Percentiles rank a stretch among this genome's conserved stretches.
Conservation (phyloP, 2,329 filamentous ascomycete genomes). For the Phaeosphaeriaceae sp. region DNA sequence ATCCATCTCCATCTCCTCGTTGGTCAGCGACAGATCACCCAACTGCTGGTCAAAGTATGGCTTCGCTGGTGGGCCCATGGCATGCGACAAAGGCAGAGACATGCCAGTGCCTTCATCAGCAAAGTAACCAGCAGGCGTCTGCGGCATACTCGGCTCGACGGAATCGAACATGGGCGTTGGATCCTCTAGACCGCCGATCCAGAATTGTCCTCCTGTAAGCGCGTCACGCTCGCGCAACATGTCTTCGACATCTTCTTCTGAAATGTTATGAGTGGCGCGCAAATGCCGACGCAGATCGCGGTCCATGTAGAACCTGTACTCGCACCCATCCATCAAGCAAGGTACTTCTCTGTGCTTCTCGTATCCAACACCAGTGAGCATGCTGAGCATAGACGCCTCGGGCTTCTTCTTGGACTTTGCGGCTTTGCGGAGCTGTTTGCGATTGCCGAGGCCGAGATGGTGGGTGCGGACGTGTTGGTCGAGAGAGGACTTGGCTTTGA, state of each 20-base stretch:
- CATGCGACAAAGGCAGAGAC: background rate
- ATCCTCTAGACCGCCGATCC: slow-evolving; percentile 52
- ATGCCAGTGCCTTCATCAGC: slow-evolving; percentile 11
- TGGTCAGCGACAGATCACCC: slow-evolving; percentile 23
- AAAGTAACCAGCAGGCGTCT: slow-evolving; percentile 40
- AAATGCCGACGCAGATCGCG: slow-evolving; percentile 66
- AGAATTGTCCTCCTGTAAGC: slow-evolving; percentile 53
- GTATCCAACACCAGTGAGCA: slow-evolving; percentile 66
- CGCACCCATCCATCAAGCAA: slow-evolving; percentile 61
- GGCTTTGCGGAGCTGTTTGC: slow-evolving; percentile 44
- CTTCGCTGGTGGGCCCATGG: slow-evolving; percentile 12
- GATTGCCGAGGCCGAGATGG: slow-evolving; percentile 71
- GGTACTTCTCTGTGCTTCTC: slow-evolving; percentile 57
- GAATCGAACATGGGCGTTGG: slow-evolving; percentile 29
- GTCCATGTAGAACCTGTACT: slow-evolving; percentile 64
- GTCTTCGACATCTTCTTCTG: slow-evolving; percentile 46
- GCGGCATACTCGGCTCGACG: slow-evolving; percentile 39
- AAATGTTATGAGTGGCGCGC: slow-evolving; percentile 53
- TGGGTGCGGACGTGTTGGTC: slow-evolving; percentile 86
- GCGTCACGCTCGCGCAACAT: slow-evolving; percentile 52
- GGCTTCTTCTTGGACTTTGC: slow-evolving; percentile 46
- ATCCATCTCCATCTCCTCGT: slow-evolving; percentile 36
- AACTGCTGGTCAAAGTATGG: slow-evolving; percentile 16
- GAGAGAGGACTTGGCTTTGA: slow-evolving; percentile 78
- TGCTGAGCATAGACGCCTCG: slow-evolving; percentile 45